Conservation (phyloP, 768 basidiomycete species). For the Termitomyces sp. region DNA sequence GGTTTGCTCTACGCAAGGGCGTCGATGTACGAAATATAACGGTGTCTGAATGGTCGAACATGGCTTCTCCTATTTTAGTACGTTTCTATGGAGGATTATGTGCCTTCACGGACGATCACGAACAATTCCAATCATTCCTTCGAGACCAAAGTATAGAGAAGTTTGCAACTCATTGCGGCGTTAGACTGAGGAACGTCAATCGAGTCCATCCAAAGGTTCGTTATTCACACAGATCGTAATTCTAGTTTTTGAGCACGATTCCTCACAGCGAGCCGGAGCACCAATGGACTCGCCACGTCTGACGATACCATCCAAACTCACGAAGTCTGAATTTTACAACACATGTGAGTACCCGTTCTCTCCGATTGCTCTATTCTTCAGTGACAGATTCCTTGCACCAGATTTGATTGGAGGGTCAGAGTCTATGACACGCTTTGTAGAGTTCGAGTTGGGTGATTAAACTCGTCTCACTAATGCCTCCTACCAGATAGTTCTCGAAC, state of each 20-base stretch:
- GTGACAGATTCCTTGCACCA: not conserved
- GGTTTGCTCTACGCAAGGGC: not conserved
- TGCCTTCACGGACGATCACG: constrained; percentile 22
- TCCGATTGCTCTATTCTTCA: not conserved
- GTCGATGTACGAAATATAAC: not conserved
- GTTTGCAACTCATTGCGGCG: constrained; percentile 15
- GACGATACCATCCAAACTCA: constrained; percentile 20
- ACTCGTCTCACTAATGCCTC: not conserved
- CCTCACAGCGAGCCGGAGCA: constrained; percentile 22
- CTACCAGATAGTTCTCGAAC: not conserved
- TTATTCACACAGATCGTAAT: not conserved
- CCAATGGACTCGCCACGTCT: constrained; percentile 19
- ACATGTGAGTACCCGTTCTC: constrained; percentile 18
- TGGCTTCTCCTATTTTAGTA: not conserved
- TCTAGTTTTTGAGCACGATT: not conserved
- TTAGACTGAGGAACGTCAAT: constrained; percentile 19
- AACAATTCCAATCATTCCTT: constrained; percentile 22
- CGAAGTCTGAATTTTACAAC: constrained; percentile 25
- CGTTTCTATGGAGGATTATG: constrained; percentile 5
- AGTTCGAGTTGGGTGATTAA: constrained; percentile 16
- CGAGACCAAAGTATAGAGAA: constrained; percentile 14
- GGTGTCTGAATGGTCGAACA: not conserved
- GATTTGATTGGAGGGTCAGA: constrained; percentile 21
- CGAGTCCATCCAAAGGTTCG: constrained; percentile 25
- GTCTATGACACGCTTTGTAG: constrained; percentile 19